A percentile compares a stretch with the other conserved stretches of the same genome.
These are phyloP conservation scores for Blepharisma stoltei DNA, from an alignment of 73 alveolate genomes.

Conservation along the genomic window DNA sequence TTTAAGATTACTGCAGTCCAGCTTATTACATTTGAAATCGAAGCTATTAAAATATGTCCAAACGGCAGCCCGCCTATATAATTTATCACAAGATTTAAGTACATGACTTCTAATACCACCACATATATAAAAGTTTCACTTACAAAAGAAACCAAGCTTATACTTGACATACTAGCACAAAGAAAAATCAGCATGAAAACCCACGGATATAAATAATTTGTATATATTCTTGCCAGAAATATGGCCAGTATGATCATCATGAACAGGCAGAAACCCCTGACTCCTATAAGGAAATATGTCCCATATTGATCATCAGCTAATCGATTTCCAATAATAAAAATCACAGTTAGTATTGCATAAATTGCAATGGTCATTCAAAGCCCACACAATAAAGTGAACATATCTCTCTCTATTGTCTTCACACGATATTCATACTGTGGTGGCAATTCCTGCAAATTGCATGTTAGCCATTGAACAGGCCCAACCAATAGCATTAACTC, in stretches of 20 bases:
- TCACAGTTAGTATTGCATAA: background rate
- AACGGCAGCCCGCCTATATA: background rate
- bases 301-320: background rate
- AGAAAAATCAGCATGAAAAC: background rate
- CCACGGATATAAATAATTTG: background rate
- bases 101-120: background rate
- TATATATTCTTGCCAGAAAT: background rate
- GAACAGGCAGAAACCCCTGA: background rate
- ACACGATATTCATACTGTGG: conserved; percentile 28
- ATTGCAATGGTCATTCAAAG: conserved; percentile 4
- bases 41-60: background rate
- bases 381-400: background rate
- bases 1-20: background rate
- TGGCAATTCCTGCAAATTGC: background rate
- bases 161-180: background rate
- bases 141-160: background rate
- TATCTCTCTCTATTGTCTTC: conserved; percentile 5
- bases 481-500: background rate
- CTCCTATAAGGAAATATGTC: background rate
- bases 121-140: background rate
- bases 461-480: conserved; percentile 3
- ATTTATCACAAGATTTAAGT: background rate
- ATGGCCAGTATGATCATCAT: background rate
- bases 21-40: background rate
- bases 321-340: background rate